Evolutionary conservation across 192 early-diverging fungal species (phyloP).

Genomic region (Endogone sp.): DNA sequence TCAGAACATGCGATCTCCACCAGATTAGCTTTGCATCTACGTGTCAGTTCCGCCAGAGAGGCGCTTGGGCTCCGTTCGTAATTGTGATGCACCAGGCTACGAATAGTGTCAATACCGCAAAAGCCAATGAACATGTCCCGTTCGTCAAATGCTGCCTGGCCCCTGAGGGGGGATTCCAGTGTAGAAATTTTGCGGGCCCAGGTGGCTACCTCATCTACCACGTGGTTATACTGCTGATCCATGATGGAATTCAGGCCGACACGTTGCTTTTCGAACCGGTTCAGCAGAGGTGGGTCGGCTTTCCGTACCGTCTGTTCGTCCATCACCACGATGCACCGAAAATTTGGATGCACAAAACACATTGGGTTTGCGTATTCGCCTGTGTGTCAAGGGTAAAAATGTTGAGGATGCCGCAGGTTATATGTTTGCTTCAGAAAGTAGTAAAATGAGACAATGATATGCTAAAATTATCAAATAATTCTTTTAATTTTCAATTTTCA

Average conservation of each 20-base stretch:
- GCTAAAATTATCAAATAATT: too few relatives aligned
- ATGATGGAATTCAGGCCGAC: too few relatives aligned
- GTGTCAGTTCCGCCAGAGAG: neutral
- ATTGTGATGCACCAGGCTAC: neutral
- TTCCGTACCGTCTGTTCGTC: constrained; percentile 12
- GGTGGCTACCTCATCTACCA: neutral
- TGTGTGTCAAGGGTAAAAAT: too few relatives aligned
- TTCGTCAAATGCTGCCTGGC: too few relatives aligned
- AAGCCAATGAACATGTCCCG: constrained; percentile 19
- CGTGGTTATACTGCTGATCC: too few relatives aligned
- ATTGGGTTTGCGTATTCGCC: constrained; percentile 22
- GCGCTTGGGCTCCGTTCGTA: neutral
- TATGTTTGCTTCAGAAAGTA: too few relatives aligned
- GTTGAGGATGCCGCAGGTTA: too few relatives aligned
- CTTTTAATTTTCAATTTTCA: too few relatives aligned
- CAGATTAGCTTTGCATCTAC: constrained; percentile 11
- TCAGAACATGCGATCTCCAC: constrained; percentile 11
- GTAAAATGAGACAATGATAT: too few relatives aligned
- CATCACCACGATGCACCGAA: constrained; percentile 14
- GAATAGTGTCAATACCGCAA: constrained; percentile 2
- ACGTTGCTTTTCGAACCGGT: constrained; percentile 9
- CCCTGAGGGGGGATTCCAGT: too few relatives aligned
- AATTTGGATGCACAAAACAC: constrained; percentile 10
- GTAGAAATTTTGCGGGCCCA: too few relatives aligned
- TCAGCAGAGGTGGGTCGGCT: constrained; percentile 15